Base-by-base conservation (phyloP, 2,329 filamentous ascomycete genomes). In the Zymoseptoria passerinii region DNA sequence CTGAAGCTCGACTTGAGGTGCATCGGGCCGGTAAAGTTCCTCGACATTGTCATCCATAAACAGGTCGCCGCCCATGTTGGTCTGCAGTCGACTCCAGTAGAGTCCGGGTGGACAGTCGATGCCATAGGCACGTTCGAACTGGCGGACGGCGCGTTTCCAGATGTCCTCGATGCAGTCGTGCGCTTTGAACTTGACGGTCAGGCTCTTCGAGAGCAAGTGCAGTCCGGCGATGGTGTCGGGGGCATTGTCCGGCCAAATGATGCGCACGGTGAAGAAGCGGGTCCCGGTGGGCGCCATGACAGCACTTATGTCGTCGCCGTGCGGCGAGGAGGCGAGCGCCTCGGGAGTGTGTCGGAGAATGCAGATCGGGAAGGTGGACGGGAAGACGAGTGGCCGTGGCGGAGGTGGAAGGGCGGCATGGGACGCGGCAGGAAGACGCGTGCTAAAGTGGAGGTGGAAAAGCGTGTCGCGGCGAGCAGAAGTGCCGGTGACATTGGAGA, bases 11-110 rank as follows among this genome's bases (percentile, higher is more conserved):
- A 49, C 19, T 8, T 52, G 44, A 5, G 52, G 56, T 16, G 35
- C 48, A 27, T 54, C 48, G 4, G 50, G 28, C 28, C 28, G 28
- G 16, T 58, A 58, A 27, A 58, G 23, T 16, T 49, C 51, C 19
- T 18, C 28, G n/a, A 58, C 50, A 1, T 40, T 58, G 56, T 58
- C 56, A 13, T 28, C 51, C 13, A 54, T 20, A 18, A 49, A 44
- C 28, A 58, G 51, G 18, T 51, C 28, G 9, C 56, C 56, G 27
- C 56, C 56, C 44, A 54, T 27, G 10, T 50, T 28, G 9, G 50
- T 49, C 48, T 50, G 40, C 52, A 58, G 10, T 19, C 51, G 56
- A 50, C 56, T 58, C 52, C 53, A 54, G 16, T 58, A 51, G 29
- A 58, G 53, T 20, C 52, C 48, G 18, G 52, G 48, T n/a, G 54